Evolutionary conservation across 2,329 filamentous ascomycete genomes (phyloP), one percentile per base, ranked within the genome.

Genomic region (Fusarium sp.): DNA sequence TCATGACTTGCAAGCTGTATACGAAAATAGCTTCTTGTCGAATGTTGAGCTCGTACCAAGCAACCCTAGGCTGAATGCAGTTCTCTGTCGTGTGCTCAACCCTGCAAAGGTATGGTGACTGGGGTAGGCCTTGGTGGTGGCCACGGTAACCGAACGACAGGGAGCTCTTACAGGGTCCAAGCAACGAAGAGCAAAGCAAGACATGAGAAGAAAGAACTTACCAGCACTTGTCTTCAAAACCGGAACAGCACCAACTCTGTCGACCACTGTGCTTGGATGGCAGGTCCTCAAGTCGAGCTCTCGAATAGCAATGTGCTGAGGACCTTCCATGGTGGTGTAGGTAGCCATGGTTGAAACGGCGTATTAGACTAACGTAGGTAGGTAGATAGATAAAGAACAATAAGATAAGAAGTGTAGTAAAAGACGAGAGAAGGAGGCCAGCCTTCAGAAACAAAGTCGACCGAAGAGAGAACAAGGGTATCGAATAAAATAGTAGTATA

Each of bases 181-280:
- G 54, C 42, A 53, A 43, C 55, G 26, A 56, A 63, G 39, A 45
- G 23, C 25, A 55, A 59, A 39, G 52, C 59, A 65, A 50, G 52
- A 57, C 34, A 34, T 14, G 30, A 31, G 52, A 49, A 63, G 65
- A 64, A 37, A 1, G 34, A 56, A 79, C 87, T 85, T 78, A 89
- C 87, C 87, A 76, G 87, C 84, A 76, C 87, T 89, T 66, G 86
- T 88, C 75, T 85, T 88, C 56, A 89, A 79, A 31, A 83, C 87
- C 4, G 87, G 87, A 43, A 89, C 83, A 42, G 84, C 81, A 75
- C 85, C 88, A 78, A 89, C 83, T 71, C 82, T 83, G 76, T 87
- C 84, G 58, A 83, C 83, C 69, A 88, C 81, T 51, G 84, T 83
- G 69, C 80, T 82, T 45, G 82, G 79, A 58, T 83, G 79, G 65